Conservation (phyloP, 257 asterid genomes). For the Pogostemon cablin region DNA sequence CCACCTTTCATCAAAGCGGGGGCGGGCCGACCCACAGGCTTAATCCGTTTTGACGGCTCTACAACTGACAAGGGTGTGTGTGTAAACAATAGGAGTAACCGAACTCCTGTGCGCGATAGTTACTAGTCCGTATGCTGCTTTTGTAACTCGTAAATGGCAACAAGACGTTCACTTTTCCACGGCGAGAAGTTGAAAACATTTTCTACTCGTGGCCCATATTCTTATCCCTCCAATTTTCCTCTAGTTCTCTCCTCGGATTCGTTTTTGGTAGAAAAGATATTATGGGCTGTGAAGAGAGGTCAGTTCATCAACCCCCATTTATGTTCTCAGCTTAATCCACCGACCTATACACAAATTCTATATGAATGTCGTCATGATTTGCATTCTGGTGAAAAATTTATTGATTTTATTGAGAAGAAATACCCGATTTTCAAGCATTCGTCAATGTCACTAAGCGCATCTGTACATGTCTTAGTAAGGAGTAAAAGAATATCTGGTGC, state of each 20-base stretch:
- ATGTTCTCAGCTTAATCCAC: constrained; percentile 51
- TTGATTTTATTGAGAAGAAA: constrained; percentile 48
- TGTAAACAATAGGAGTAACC: no score
- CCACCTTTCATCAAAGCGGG: no score
- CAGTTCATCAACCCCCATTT: constrained; percentile 44
- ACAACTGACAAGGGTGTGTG: no score
- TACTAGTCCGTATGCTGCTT: not conserved
- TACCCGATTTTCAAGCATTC: constrained; percentile 70
- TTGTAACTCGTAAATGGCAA: constrained; percentile 41
- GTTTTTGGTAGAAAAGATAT: constrained; percentile 57
- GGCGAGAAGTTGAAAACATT: constrained; percentile 25
- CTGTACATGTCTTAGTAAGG: constrained; percentile 56
- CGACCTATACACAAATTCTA: constrained; percentile 52
- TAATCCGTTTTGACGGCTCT: no score
- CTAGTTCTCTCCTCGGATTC: constrained; percentile 42
- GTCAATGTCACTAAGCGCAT: constrained; percentile 56
- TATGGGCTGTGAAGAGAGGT: constrained; percentile 65
- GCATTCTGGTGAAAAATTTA: constrained; percentile 48
- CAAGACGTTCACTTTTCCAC: constrained; percentile 29
- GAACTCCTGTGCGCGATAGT: not conserved
- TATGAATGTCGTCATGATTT: constrained; percentile 53
- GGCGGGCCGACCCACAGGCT: no score
- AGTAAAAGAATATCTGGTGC: constrained; percentile 66
- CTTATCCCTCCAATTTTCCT: constrained; percentile 22
- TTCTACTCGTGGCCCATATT: constrained; percentile 23